Evolutionary conservation across 768 basidiomycete genomes (phyloP), one percentile per base, ranked within the genome.

Genomic region (Ramaria rubella): DNA sequence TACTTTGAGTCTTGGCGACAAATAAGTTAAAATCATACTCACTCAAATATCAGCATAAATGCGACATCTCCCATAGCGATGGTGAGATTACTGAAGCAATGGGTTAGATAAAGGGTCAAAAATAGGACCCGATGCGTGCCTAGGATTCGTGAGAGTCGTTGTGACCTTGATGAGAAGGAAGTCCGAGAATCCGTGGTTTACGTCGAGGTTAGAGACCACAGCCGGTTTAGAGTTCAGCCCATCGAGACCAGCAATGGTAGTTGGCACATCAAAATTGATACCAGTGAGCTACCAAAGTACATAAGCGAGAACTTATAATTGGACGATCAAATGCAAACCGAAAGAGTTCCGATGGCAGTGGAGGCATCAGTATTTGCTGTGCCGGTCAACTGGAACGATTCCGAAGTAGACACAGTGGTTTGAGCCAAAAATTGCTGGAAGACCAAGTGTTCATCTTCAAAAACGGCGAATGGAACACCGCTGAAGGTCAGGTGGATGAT

Each of bases 131-230:
- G 48, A 5, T 46, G 49, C 70, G 59, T 60, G 81, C 81, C 80
- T 85, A 12, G 86, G 86, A 58, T 87, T 87, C 65, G 79, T 85
- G 23, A 87, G 68, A 1, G 74, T 71, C 19, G 81, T 80, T 42
- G 79, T 71, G 12, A 81, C 80, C 62, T 76, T 85, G 70, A 89
- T 87, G 49, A 87, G 73, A n/a, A 89, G 72, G 65, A 75, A 82
- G 63, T 83, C 77, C 0, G 79, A 57, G 70, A 79, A 87, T 6
- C 86, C 86, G 52, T 81, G 84, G 38, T 77, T 79, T 27, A 87
- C 85, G 59, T 87, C 85, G 49, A 88, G 69, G 60, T 77, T 72
- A 38, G 71, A 72, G 14, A 88, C 77, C 3, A 73, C 73, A 2
- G 80, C 78, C 9, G 84, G 85, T 57, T 74, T 77, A 27, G 81